Percentiles rank a stretch among this genome's conserved stretches.
These are phyloP conservation scores for Oryza nivara DNA, from an alignment of 176 grass and related monocot genomes.

Conservation along the genomic window DNA sequence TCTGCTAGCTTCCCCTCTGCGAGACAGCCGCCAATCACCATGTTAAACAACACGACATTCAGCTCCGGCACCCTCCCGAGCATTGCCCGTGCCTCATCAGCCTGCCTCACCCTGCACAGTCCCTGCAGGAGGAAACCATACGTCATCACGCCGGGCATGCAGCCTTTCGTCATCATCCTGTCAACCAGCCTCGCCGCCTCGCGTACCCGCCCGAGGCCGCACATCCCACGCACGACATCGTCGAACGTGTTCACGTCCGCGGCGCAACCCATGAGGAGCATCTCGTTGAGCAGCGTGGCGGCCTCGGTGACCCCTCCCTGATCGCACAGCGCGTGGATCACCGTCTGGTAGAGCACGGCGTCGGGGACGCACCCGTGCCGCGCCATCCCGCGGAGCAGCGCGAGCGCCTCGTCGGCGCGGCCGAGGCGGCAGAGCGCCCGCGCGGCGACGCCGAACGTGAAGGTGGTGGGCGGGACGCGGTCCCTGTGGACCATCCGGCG, in stretches of 20 bases:
- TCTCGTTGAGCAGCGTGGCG: conserved; percentile 75
- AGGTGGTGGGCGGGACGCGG: conserved; percentile 69
- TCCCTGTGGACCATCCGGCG: conserved; percentile 60
- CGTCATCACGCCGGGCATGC: conserved; percentile 54
- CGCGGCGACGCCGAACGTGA: conserved; percentile 67
- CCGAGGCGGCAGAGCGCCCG: conserved; percentile 65
- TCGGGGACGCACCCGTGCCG: conserved; percentile 82
- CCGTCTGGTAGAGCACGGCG: conserved; percentile 73
- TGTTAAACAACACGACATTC: conserved; percentile 82
- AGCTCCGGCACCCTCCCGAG: conserved; percentile 59
- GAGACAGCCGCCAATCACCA: conserved; percentile 72
- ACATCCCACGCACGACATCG: conserved; percentile 63
- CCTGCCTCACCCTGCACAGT: conserved; percentile 56
- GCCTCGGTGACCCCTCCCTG: conserved; percentile 63
- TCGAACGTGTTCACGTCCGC: conserved; percentile 76
- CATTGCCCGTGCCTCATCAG: conserved; percentile 62
- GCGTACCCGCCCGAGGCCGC: conserved; percentile 43
- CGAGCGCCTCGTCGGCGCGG: conserved; percentile 61
- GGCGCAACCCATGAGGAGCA: conserved; percentile 80
- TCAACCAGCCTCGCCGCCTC: conserved; percentile 78
- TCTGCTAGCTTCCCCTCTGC: conserved; percentile 56
- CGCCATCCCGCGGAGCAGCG: conserved; percentile 68
- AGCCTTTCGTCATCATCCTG: conserved; percentile 72
- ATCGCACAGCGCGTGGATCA: conserved; percentile 63
- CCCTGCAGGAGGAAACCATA: conserved; percentile 76